Base-by-base conservation (phyloP, 768 basidiomycete species). In the Phylloporus scabripes region DNA sequence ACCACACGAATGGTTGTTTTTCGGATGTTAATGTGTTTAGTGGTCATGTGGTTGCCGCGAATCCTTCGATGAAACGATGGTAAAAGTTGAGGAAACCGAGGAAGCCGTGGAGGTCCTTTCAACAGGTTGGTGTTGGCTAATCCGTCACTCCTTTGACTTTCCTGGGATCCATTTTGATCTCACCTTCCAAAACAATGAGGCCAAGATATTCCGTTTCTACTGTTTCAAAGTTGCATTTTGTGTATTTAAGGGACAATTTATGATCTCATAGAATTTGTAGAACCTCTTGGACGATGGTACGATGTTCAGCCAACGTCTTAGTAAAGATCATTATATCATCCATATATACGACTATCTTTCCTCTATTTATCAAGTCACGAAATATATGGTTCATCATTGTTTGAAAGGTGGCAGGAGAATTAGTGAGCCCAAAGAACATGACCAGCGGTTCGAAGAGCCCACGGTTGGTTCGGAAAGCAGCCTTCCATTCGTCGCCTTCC, bases 291-390 rank as follows among this genome's bases (percentile, higher is more conserved):
- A n/a, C n/a, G n/a, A n/a, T n/a, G n/a, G n/a, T n/a, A n/a, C n/a
- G n/a, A n/a, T n/a, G n/a, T n/a, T n/a, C n/a, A n/a, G n/a, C n/a
- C n/a, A n/a, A 74, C 70, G 1, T 73, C 62, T 0, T 67, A 9
- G 26, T 28, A 52, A 2, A 62, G 62, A 73, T 60, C 0, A 74
- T 10, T 7, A 42, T 29, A 17, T 42, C 9, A 5, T 42, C 37
- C 18, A 38, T 18, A 11, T 38, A 38, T 0, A 38, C 21, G 2
- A 38, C 37, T 1, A 38, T 4, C 2, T 12, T 7, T 3, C 34
- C 34, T 0, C 7, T 0, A 21, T 18, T 38, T 2, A 20, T 20
- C 37, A 38, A 9, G 4, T 38, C 37, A 21, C 5, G 12, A 15
- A 40, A 40, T 0, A 20, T 1, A 6, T 40, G 21, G 8, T 40